Conservation (phyloP, 2,329 filamentous ascomycete genomes). For the Curvularia hawaiiensis region DNA sequence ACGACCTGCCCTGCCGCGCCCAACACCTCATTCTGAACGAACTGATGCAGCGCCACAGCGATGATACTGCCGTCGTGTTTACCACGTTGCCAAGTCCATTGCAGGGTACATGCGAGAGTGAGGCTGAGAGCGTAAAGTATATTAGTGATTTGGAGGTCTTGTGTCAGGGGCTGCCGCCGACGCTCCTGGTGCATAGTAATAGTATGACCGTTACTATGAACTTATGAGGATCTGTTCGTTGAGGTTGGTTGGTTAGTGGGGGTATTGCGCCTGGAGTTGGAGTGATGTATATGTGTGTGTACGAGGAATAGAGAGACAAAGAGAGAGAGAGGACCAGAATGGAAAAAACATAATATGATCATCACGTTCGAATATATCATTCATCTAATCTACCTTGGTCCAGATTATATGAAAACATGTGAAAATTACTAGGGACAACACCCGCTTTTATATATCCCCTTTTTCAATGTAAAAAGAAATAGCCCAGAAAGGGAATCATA, state of each 20-base stretch:
- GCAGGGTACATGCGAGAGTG: conserved; percentile 75
- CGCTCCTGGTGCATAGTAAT: conserved; percentile 81
- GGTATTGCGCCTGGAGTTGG: too few relatives aligned
- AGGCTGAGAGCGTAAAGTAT: conserved; percentile 73
- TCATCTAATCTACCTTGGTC: background rate
- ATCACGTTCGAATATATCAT: background rate
- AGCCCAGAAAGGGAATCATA: background rate
- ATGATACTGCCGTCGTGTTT: conserved; percentile 73
- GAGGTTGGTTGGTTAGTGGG: too few relatives aligned
- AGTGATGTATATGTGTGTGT: too few relatives aligned
- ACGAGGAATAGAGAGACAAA: background rate
- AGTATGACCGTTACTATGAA: conserved; percentile 88
- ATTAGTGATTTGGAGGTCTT: conserved; percentile 79
- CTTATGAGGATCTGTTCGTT: conserved; percentile 59
- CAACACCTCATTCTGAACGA: conserved; percentile 89
- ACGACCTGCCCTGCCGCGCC: conserved; percentile 81
- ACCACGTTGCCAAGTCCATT: conserved; percentile 82
- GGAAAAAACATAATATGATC: background rate
- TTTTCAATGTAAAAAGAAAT: background rate
- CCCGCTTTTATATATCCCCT: background rate
- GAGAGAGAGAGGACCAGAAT: background rate
- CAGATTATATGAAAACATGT: background rate
- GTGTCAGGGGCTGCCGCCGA: conserved; percentile 76
- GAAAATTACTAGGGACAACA: background rate
- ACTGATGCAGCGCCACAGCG: conserved; percentile 62